phyloP scores from a whole-genome alignment of 441 rosid genomes.

The Arabidopsis hybrid region DNA sequence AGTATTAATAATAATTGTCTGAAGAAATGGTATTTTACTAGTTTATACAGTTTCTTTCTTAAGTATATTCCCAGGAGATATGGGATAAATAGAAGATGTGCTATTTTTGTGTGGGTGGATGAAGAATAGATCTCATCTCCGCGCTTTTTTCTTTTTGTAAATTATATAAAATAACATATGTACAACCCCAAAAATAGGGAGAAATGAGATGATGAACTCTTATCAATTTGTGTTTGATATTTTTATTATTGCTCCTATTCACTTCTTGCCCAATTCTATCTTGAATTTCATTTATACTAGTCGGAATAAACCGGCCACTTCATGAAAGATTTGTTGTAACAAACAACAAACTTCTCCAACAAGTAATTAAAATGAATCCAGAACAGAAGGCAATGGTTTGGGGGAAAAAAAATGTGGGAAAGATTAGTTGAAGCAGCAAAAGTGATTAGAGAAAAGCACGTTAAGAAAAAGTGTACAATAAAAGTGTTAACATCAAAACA shows the following conservation, averaged over 20 bases:
- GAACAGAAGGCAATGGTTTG: too few relatives aligned
- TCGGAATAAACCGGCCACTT: neutral
- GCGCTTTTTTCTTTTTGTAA: conserved; percentile 5
- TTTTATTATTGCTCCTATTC: neutral
- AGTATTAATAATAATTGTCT: conserved; percentile 25
- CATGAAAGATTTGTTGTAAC: neutral
- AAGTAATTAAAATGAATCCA: too few relatives aligned
- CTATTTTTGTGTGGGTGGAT: conserved; percentile 13
- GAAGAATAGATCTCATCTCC: conserved; percentile 11
- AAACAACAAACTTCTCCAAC: too few relatives aligned
- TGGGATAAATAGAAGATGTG: neutral
- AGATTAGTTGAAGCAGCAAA: conserved; percentile 7
- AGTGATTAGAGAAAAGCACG: conserved; percentile 5
- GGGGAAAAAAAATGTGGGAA: too few relatives aligned
- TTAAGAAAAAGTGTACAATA: neutral
- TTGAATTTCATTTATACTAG: neutral
- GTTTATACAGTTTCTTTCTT: conserved; percentile 21
- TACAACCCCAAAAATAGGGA: conserved; percentile 1
- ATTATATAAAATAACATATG: conserved; percentile 3
- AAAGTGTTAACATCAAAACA: neutral
- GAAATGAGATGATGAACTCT: conserved; percentile 14
- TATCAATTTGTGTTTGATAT: conserved; percentile 11
- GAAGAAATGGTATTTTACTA: conserved; percentile 8
- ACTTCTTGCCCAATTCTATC: neutral
- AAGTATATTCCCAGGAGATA: neutral